A percentile compares a stretch with the other conserved stretches of the same genome.
These are phyloP conservation scores for Aspergillus brunneoviolaceus DNA, from an alignment of 2,329 filamentous ascomycete species.

Conservation along the genomic window DNA sequence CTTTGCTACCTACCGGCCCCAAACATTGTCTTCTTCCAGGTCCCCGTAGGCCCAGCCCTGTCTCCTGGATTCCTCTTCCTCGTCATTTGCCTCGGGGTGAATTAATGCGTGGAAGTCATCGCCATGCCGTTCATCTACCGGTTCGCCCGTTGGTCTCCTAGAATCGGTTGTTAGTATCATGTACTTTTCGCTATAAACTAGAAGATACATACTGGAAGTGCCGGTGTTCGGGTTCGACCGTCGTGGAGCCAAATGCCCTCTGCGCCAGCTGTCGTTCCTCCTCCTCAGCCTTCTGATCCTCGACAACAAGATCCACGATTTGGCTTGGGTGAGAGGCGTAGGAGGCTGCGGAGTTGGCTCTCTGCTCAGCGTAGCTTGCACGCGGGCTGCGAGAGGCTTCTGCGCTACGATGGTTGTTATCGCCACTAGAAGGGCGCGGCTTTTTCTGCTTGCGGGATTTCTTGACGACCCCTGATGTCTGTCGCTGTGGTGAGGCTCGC, in stretches of 20 bases:
- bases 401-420: slow-evolving; percentile 26
- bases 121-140: slow-evolving; percentile 27
- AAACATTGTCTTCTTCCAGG: slow-evolving; percentile 41
- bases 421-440: slow-evolving; percentile 27
- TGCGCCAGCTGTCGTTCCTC: slow-evolving; percentile 61
- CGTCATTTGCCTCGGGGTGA: not conserved
- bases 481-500: slow-evolving; percentile 52
- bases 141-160: slow-evolving; percentile 33
- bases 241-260: slow-evolving; percentile 61
- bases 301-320: slow-evolving; percentile 66
- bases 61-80: not conserved
- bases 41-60: slow-evolving; percentile 30
- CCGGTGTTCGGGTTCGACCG: slow-evolving; percentile 51
- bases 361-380: slow-evolving; percentile 27
- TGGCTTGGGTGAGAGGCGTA: slow-evolving; percentile 60
- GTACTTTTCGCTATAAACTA: not conserved
- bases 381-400: slow-evolving; percentile 35
- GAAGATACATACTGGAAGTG: slow-evolving; percentile 33
- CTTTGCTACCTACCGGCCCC: slow-evolving; percentile 26
- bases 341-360: slow-evolving; percentile 45
- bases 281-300: slow-evolving; percentile 62
- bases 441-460: slow-evolving; percentile 41
- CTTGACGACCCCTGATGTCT: slow-evolving; percentile 35
- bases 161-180: slow-evolving; percentile 20
- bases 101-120: not conserved